phyloP scores from a whole-genome alignment of 306 rosid genomes.

The Trifolium subterraneum region DNA sequence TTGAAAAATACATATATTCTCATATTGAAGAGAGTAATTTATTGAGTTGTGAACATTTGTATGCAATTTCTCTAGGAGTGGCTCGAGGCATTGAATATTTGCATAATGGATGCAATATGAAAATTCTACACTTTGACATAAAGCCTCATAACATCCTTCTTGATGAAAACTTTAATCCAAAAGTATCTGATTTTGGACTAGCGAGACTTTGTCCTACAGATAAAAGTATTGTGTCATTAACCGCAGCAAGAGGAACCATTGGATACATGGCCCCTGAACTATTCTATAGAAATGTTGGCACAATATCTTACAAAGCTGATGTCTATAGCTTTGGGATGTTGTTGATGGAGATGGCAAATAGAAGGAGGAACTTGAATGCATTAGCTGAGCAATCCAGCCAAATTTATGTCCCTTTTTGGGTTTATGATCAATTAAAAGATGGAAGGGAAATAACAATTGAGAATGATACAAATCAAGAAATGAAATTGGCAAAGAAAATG shows the following conservation, averaged over 20 bases:
- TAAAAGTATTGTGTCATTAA: constrained; percentile 7
- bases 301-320: constrained; percentile 18
- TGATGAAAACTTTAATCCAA: not conserved
- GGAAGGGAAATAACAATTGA: not conserved
- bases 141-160: constrained; percentile 10
- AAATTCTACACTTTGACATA: constrained; percentile 5
- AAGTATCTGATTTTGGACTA: constrained; percentile 23
- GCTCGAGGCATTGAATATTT: not conserved
- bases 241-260: constrained; percentile 1
- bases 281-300: constrained; percentile 1
- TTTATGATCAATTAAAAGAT: not conserved
- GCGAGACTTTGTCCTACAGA: constrained; percentile 5
- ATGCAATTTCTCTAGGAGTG: not conserved
- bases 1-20: constrained; percentile 14
- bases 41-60: not conserved
- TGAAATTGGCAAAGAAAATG: not conserved
- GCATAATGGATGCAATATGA: constrained; percentile 17
- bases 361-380: constrained; percentile 8
- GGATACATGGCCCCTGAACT: constrained; percentile 25
- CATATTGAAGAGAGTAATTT: not conserved
- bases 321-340: constrained; percentile 15
- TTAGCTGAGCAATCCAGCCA: not conserved
- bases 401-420: not conserved
- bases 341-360: constrained; percentile 4
- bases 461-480: not conserved